Evolutionary conservation across 129 eudicot species (phyloP).

Genomic region (Tagetes erecta): DNA sequence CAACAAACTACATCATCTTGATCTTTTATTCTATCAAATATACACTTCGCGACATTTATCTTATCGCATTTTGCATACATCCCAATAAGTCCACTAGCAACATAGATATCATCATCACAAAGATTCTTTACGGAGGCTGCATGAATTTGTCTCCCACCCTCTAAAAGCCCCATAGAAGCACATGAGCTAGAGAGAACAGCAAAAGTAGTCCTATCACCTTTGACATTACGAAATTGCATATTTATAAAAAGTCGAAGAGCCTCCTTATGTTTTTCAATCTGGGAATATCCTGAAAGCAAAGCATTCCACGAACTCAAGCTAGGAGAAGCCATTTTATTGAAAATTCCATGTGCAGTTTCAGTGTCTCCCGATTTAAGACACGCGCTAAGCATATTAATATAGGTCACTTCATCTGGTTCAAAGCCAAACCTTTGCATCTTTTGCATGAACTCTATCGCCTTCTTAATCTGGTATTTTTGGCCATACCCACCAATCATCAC

Average conservation of each 20-base stretch:
- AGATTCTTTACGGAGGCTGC: slow-evolving; percentile 42
- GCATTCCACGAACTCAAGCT: slow-evolving; percentile 81
- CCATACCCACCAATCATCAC: slow-evolving; percentile 90
- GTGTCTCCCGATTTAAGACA: slow-evolving; percentile 65
- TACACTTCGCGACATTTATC: slow-evolving; percentile 47
- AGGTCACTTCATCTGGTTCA: slow-evolving; percentile 76
- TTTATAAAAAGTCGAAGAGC: slow-evolving; percentile 67
- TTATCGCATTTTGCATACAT: slow-evolving; percentile 60
- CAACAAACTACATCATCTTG: slow-evolving; percentile 66
- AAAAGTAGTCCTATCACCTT: slow-evolving; percentile 68
- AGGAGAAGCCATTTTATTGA: slow-evolving; percentile 55
- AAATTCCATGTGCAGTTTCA: slow-evolving; percentile 49
- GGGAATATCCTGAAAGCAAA: slow-evolving; percentile 72
- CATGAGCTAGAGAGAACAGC: slow-evolving; percentile 68
- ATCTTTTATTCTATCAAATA: slow-evolving; percentile 46
- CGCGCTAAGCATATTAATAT: slow-evolving; percentile 56
- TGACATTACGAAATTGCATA: slow-evolving; percentile 68
- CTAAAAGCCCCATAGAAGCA: slow-evolving; percentile 57
- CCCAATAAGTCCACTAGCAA: slow-evolving; percentile 78
- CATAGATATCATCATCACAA: slow-evolving; percentile 50
- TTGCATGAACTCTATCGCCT: slow-evolving; percentile 55
- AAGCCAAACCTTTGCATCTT: slow-evolving; percentile 56
- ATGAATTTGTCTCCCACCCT: slow-evolving; percentile 70
- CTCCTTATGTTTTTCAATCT: slow-evolving; percentile 52
- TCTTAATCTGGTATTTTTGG: slow-evolving; percentile 40